A percentile compares a stretch with the other conserved stretches of the same genome.
Evolutionary conservation across 768 basidiomycete species (phyloP).

Genomic region (Panaeolus papilionaceus): DNA sequence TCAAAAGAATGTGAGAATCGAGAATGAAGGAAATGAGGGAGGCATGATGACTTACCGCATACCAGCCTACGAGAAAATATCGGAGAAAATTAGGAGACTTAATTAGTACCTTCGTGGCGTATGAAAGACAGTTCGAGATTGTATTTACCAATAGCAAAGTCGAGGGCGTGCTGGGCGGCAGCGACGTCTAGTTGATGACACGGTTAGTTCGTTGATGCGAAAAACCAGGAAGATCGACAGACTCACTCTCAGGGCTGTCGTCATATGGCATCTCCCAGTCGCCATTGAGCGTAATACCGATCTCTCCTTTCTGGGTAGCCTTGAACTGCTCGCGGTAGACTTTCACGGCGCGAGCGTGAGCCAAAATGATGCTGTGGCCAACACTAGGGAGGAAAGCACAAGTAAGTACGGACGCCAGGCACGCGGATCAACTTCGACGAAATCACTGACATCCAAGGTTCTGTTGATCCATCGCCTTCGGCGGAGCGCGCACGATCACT

Average conservation of each 20-base stretch:
- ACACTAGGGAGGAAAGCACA: conserved; percentile 47
- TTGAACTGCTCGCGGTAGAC: conserved; percentile 74
- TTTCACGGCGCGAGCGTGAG: conserved; percentile 73
- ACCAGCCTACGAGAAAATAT: conserved; percentile 54
- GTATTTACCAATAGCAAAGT: conserved; percentile 69
- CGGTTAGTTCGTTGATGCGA: conserved; percentile 14
- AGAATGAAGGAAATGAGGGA: conserved; percentile 15
- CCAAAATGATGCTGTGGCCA: conserved; percentile 69
- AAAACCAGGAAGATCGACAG: conserved; percentile 15
- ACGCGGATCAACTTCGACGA: conserved; percentile 26
- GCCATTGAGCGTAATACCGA: conserved; percentile 83
- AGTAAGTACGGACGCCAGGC: conserved; percentile 12
- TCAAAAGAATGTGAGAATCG: conserved; percentile 2
- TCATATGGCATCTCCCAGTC: conserved; percentile 81
- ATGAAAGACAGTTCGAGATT: conserved; percentile 16
- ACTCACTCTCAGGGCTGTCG: conserved; percentile 69
- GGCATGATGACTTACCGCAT: conserved; percentile 48
- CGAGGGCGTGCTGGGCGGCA: conserved; percentile 75
- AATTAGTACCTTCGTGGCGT: conserved; percentile 18
- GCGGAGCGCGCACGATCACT: conserved; percentile 65
- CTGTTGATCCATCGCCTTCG: conserved; percentile 68
- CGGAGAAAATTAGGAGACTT: conserved; percentile 29
- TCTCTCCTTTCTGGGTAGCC: conserved; percentile 62
- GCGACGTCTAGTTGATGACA: conserved; percentile 54
- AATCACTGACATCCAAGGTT: conserved; percentile 69